Base-by-base conservation (phyloP, 306 rosid species). In the Pyrus betulifolia region DNA sequence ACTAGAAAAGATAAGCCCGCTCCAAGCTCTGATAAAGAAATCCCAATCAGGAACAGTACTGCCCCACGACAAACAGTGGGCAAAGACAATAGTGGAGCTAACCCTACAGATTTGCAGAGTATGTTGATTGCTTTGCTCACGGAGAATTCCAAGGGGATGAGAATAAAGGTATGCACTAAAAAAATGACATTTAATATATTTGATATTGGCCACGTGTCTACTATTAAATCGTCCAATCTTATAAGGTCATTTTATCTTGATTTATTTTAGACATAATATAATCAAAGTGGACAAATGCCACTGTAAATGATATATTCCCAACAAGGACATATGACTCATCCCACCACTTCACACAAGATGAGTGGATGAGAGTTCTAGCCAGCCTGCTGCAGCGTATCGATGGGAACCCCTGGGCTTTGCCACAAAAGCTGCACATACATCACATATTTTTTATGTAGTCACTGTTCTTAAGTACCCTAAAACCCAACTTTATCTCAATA, bases 101-200 rank as follows among this genome's bases (percentile, higher is more conserved):
- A 87, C 64, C 87, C 88, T 35, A 67, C 44, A 72, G 97, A 95
- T 84, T 85, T 95, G 89, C 90, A 87, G 85, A 84, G 85, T 85
- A 75, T 85, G 82, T 62, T 92, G 79, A 76, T 84, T 77, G 79
- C 90, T 82, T 84, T 95, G 79, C 92, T 92, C 71, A 79, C 44
- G 86, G 96, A 90, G 80, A 95, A 95, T 69, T 92, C 98, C 62
- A 84, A 76, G 77, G 98, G 98, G 83, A 90, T 92, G 96, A 89
- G 88, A 72, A 44, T 80, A 69, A 89, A 87, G 96, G 98, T 90
- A 79, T 49, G 71, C 68, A 42, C 58, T 45, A 18, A 71, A 51
- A 57, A 49, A 58, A n/a, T 72, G 33, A 19, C 42, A 21, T 42
- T 49, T 11, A n/a, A 54, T 45, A 46, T 54, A 45, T 67, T 61